These are phyloP conservation scores for Paramecium caudatum DNA, from an alignment of 73 alveolate genomes.

Conservation along the genomic window DNA sequence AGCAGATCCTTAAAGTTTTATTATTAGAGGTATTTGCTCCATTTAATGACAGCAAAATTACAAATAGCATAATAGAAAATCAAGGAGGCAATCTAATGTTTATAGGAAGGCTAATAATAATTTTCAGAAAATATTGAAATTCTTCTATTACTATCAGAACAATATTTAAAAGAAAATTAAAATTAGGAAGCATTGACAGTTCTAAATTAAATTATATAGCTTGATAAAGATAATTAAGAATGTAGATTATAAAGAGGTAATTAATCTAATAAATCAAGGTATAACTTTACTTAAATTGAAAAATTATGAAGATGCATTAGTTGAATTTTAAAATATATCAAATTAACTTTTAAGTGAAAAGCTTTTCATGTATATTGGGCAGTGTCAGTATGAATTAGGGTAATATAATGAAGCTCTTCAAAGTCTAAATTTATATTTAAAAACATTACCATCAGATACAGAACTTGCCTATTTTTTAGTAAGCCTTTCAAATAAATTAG, in stretches of 20 bases:
- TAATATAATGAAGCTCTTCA: neutral
- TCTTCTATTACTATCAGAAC: neutral
- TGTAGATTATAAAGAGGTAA: neutral
- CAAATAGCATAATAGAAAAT: neutral
- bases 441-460: neutral
- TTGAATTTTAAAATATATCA: neutral
- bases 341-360: neutral
- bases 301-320: neutral
- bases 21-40: neutral
- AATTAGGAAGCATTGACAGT: neutral
- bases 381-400: neutral
- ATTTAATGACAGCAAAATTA: neutral
- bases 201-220: neutral
- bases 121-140: neutral
- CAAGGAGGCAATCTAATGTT: neutral
- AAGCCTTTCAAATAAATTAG: neutral
- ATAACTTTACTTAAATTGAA: neutral
- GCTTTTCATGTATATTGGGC: neutral
- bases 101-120: neutral
- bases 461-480: neutral
- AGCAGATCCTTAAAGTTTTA: slow-evolving; percentile 1
- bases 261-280: neutral
- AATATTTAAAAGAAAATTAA: neutral
- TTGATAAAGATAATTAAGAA: neutral
- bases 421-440: neutral